Conservation (phyloP, 1,139 yeast genomes). For the Yamadazyma friedrichii region DNA sequence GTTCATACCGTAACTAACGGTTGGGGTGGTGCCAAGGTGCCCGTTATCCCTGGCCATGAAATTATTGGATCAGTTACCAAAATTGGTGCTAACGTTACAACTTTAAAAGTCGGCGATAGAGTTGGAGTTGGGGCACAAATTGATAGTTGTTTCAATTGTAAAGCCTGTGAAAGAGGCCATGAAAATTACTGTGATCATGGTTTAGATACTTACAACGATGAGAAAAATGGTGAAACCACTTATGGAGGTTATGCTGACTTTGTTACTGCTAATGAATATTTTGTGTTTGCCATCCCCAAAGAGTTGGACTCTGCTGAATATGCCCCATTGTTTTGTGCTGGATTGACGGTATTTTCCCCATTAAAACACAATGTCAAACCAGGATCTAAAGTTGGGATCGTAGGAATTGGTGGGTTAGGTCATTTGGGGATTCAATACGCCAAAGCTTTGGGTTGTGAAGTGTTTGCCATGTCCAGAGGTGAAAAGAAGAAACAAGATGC, state of each 20-base stretch:
- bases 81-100: constrained; percentile 45
- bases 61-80: constrained; percentile 51
- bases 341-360: constrained; percentile 61
- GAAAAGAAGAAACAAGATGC: constrained; percentile 34
- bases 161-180: constrained; percentile 39
- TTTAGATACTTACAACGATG: constrained; percentile 41
- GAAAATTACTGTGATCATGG: constrained; percentile 48
- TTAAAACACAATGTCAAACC: constrained; percentile 33
- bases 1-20: constrained; percentile 48
- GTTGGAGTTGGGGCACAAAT: constrained; percentile 61
- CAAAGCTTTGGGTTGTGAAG: constrained; percentile 38
- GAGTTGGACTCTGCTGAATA: constrained; percentile 41
- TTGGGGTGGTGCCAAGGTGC: constrained; percentile 24
- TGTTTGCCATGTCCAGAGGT: constrained; percentile 35
- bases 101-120: constrained; percentile 51
- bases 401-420: constrained; percentile 44
- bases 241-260: constrained; percentile 61
- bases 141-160: constrained; percentile 46
- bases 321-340: constrained; percentile 68
- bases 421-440: constrained; percentile 40
- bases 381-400: constrained; percentile 38
- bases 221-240: constrained; percentile 33
- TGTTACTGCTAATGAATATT: constrained; percentile 49
- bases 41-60: constrained; percentile 43
- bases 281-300: constrained; percentile 56